Base-by-base conservation (phyloP, 345 rosid species). In the Eutrema japonicum region DNA sequence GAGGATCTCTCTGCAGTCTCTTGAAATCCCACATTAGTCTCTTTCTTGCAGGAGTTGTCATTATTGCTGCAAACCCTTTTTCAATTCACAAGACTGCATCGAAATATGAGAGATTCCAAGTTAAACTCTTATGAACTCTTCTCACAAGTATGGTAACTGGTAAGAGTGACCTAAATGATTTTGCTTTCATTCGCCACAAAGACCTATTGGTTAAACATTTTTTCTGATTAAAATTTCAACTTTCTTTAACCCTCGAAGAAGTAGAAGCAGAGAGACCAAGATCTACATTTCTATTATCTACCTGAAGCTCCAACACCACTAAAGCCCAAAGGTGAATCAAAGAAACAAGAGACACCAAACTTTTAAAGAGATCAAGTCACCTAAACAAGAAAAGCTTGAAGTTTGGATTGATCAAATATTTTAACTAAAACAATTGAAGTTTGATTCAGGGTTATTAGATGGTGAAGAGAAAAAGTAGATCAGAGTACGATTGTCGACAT, bases 11-110 rank as follows among this genome's bases (percentile, higher is more conserved):
- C 75, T 84, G 89, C 42, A 86, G 64, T 65, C 87, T 82, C 81
- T 86, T 86, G 76, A 86, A 86, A 71, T 86, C 88, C 77, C 90
- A 84, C 85, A 86, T 82, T 61, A 86, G 77, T 76, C 90, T 84
- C 81, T 86, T 86, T 72, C 83, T 82, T 4, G 86, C 79, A 29
- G 89, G 85, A 50, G 83, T 83, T 29, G 89, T 66, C 89, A 86
- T 85, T 54, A 16, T n/a, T 43, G 46, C 22, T 49, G 11, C 4
- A 71, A 51, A 63, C 6, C 59, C 26, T 55, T 27, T 1, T 4
- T 3, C 3, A 50, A n/a, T 3, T 7, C 13, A 2, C 22, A 30
- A 51, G 22, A 33, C 59, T 40, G 41, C 60, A 40, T 30, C 16
- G 1, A 48, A 14, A 38, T 1, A 38, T n/a, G 27, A 32, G 51